Evolutionary conservation across 1,284 basidiomycete species (phyloP), one percentile per base, ranked within the genome.

Genomic region (Pseudomicrostroma phylloplanum): DNA sequence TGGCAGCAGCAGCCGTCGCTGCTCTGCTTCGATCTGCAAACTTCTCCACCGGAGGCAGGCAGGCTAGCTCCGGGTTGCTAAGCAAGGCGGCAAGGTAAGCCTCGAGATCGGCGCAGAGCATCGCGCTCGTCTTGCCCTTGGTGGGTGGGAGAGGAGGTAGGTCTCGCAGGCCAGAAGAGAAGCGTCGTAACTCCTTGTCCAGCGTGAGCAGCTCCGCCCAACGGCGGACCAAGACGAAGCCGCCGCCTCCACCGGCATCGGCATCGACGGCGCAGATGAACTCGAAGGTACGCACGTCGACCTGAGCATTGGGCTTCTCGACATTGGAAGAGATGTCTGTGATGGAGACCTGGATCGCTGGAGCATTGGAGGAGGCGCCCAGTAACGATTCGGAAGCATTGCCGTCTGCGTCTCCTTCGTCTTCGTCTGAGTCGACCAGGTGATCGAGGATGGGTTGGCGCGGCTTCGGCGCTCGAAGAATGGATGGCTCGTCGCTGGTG

Each of bases 161-260:
- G 2, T 25, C 25, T 36, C 17, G 54, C 15, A 19, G 13, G 9
- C 15, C 12, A 36, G 56, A 23, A 6, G 15, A 21, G 30, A 49
- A 21, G 23, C 54, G 59, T 13, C 57, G 25, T 21, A 77, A 61
- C 48, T 74, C 72, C 25, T 56, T 53, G 23, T 74, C 69, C 57
- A 78, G 68, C 60, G 66, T 60, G 57, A 77, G 73, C 30, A 78
- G 69, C 55, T 78, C 74, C 57, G 69, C 59, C 74, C 74, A 77
- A 9, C 68, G 60, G 8, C 76, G 66, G 0, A 78, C 59, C 11
- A 78, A 64, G 2, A 75, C 70, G 59, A 76, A 77, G 42, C 76
- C 76, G 41, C 72, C 72, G 2, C 66, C 49, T 13, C 36, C 51
- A n/a, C 61, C 60, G 6, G 63, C 57, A 15, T 57, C 62, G 1